Base-by-base conservation (phyloP, 106 monocot genomes). In the Apostasia ramifera region DNA sequence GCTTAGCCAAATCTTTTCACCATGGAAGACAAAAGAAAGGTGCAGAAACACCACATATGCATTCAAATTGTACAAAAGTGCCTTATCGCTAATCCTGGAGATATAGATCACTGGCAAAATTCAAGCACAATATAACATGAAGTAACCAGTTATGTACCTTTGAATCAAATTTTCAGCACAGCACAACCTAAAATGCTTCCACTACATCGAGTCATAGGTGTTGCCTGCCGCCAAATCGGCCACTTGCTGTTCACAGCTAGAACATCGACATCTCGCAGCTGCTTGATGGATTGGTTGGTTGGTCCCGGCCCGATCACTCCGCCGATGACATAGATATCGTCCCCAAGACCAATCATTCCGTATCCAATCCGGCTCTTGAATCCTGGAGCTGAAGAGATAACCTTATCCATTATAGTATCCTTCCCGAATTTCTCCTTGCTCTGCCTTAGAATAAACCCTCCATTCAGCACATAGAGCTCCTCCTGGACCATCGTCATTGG, bases 281-380 rank as follows among this genome's bases (percentile, higher is more conserved):
- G 95, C 80, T 89, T 92, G 65, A 97, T 88, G 6, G 78, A 84
- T 67, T 92, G 95, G 59, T 97, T 97, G 51, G 80, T 81, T 1
- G 86, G 84, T 6, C 91, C 95, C 2, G 95, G 91, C 14, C 92
- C 86, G 3, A 97, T 84, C n/a, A 97, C 89, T 51, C 95, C 95
- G 2, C 95, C 92, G 9, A 97, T 63, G 44, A 97, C 61, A 66
- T 86, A 97, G 48, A 97, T 81, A 43, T 86, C 92, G 9, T 92
- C 88, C 1, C 84, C 74, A 40, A 92, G 14, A 12, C 95, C 95
- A 26, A 97, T 88, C 91, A 89, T 97, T 46, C 95, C 95, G 63
- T 84, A 92, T 2, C 86, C 89, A 39, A 97, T 92, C 51, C 95
- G 64, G 71, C 95, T 91, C 63, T 84, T 89, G 72, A 89, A 91